Evolutionary conservation across 768 basidiomycete genomes (phyloP), one percentile per base, ranked within the genome.

Genomic region (Lepiota brunneoincarnata): DNA sequence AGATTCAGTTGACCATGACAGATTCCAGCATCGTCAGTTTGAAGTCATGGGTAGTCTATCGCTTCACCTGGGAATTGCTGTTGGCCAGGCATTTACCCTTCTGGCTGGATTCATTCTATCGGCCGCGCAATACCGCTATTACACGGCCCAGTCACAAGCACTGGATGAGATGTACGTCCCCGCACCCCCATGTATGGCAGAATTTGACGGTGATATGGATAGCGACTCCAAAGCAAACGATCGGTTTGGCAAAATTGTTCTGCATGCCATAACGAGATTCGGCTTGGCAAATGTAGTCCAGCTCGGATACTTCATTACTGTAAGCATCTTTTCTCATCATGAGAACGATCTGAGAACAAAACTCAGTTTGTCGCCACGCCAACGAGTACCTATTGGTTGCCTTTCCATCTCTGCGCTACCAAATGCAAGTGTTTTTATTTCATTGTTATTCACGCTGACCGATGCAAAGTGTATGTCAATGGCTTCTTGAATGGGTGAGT

Each of bases 391-490:
- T 46, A 63, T 36, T 68, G 67, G 67, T 62, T 67, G 49, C 59
- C 62, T 14, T 64, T 67, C 54, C 66, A 66, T 38, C 59, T 67
- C 41, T 54, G 62, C 26, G 58, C 59, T 28, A 63, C 62, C 60
- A 66, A 63, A 64, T 49, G 63, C 63, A 53, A 17, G 47, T 40
- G n/a, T 34, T 28, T 21, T 23, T 6, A n/a, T 14, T 36, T 31
- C 43, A 49, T 3, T 6, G 11, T 17, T 31, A 3, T 42, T 17
- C 45, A 17, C 14, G 53, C 42, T 44, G 11, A 2, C n/a, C 34
- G 7, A 17, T 18, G 21, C 6, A 43, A 9, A 51, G 50, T 51
- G 23, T 51, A 51, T 35, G 40, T 51, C 20, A 51, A 42, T 6
- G 40, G 40, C n/a, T 51, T 51, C 6, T n/a, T 51, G 50, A 51